These are phyloP conservation scores for Trichosanthes cucumerina DNA, from an alignment of 306 rosid species.

Conservation along the genomic window DNA sequence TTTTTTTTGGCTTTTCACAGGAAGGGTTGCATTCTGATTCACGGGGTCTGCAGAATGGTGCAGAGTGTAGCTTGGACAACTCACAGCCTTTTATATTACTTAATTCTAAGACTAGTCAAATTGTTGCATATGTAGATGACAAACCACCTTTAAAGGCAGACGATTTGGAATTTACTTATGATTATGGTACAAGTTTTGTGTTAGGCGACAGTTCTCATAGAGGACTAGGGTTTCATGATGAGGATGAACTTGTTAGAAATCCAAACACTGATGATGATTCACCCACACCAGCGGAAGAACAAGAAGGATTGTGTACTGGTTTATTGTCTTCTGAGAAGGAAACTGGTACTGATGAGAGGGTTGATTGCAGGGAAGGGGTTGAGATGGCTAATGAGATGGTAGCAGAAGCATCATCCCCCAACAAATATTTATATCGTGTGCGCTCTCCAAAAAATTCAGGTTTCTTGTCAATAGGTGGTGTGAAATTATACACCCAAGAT, in stretches of 20 bases:
- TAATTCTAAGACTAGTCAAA: constrained; percentile 31
- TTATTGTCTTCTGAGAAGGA: constrained; percentile 40
- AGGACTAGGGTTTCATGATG: constrained; percentile 71
- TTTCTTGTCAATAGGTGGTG: constrained; percentile 75
- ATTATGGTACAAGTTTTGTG: constrained; percentile 47
- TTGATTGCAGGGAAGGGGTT: constrained; percentile 25
- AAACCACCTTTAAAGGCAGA: constrained; percentile 36
- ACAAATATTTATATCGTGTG: constrained; percentile 35
- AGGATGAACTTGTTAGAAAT: constrained; percentile 29
- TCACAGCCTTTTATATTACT: constrained; percentile 33
- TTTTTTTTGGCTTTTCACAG: constrained; percentile 29
- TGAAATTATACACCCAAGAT: constrained; percentile 69
- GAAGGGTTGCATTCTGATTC: constrained; percentile 23
- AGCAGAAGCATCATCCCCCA: constrained; percentile 19
- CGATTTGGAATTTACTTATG: constrained; percentile 41
- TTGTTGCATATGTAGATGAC: constrained; percentile 38
- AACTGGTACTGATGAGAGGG: constrained; percentile 26
- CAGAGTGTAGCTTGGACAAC: constrained; percentile 22
- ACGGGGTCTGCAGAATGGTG: constrained; percentile 12
- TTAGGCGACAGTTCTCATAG: constrained; percentile 69
- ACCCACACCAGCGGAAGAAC: constrained; percentile 28
- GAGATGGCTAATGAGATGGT: constrained; percentile 27
- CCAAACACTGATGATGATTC: constrained; percentile 33
- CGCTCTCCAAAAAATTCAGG: constrained; percentile 44
- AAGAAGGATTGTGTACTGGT: constrained; percentile 29